Percentiles rank a stretch among this genome's conserved stretches.
phyloP scores from a whole-genome alignment of 805 yeast genomes.

The Grigorovia humatica region DNA sequence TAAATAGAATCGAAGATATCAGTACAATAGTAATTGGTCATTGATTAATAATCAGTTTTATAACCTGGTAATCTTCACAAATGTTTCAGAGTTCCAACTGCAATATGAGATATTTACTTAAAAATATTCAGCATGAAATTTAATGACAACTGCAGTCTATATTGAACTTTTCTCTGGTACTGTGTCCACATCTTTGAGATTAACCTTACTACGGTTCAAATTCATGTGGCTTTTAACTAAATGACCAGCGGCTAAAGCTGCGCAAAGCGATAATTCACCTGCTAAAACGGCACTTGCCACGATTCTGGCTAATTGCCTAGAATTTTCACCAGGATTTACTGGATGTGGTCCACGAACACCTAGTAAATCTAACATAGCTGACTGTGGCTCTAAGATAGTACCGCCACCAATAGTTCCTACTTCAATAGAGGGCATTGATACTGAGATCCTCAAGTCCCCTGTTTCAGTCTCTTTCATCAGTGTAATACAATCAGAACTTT shows the following conservation, averaged over 20 bases:
- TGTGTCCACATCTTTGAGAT: background rate
- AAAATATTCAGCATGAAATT: no score
- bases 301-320: constrained; percentile 83
- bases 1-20: no score
- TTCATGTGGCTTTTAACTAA: constrained; percentile 96
- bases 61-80: no score
- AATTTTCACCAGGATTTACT: constrained; percentile 86
- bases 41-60: no score
- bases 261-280: constrained; percentile 86
- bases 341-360: constrained; percentile 97
- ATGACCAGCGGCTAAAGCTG: constrained; percentile 98
- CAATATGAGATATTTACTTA: no score
- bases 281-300: constrained; percentile 94
- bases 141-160: no score
- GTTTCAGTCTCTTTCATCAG: constrained; percentile 70
- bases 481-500: constrained; percentile 94
- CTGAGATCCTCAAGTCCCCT: constrained; percentile 83
- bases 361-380: constrained; percentile 85
- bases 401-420: constrained; percentile 99
- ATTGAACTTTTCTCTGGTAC: no score
- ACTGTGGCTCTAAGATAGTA: constrained; percentile 93
- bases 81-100: no score
- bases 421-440: constrained; percentile 98
- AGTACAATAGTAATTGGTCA: no score
- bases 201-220: constrained; percentile 62